Conservation (phyloP, 306 rosid genomes). For the Begonia fuchsioides region DNA sequence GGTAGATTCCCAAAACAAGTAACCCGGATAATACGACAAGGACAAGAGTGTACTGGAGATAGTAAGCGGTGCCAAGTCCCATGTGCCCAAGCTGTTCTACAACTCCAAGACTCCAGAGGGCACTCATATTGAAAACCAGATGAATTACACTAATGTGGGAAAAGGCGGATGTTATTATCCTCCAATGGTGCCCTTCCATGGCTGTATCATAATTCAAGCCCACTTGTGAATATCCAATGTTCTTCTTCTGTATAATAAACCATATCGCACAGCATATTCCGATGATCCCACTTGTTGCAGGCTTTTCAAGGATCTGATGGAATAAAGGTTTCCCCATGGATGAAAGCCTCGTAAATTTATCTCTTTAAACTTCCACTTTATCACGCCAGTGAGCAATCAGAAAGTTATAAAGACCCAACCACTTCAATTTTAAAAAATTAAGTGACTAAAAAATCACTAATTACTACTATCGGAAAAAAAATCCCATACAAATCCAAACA, state of each 20-base stretch:
- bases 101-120: conserved; percentile 93
- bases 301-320: conserved; percentile 84
- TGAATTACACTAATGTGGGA: conserved; percentile 88
- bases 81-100: conserved; percentile 57
- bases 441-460: background rate
- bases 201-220: conserved; percentile 89
- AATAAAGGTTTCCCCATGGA: conserved; percentile 86
- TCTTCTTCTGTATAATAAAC: conserved; percentile 86
- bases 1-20: conserved; percentile 68
- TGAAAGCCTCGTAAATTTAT: background rate
- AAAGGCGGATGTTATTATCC: conserved; percentile 82
- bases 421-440: background rate
- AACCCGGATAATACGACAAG: conserved; percentile 62
- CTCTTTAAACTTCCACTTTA: no score
- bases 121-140: conserved; percentile 94
- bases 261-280: conserved; percentile 80
- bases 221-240: conserved; percentile 87
- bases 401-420: background rate
- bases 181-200: conserved; percentile 83
- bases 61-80: conserved; percentile 76
- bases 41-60: conserved; percentile 88
- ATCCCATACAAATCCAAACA: no score
- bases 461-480: no score
- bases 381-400: no score
- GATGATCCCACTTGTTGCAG: conserved; percentile 72